Conservation (phyloP, 2,329 filamentous ascomycete species). For the Aspergillus hiratsukae region DNA sequence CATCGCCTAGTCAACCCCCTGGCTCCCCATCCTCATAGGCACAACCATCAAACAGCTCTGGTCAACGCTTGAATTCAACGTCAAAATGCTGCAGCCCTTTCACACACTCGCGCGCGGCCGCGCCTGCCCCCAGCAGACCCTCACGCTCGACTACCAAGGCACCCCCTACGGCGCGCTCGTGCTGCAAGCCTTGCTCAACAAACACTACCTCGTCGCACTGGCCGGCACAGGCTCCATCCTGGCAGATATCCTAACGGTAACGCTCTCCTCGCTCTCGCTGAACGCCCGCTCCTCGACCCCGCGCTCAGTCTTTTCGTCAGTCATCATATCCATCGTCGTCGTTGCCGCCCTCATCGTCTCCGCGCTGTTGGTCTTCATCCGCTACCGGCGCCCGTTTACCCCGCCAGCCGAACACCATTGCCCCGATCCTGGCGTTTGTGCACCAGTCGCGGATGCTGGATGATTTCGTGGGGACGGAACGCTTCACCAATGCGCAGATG, state of each 20-base stretch:
- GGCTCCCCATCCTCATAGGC: constrained; percentile 43
- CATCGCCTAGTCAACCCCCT: constrained; percentile 40
- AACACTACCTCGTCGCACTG: constrained; percentile 43
- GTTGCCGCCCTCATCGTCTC: constrained; percentile 61
- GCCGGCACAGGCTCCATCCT: constrained; percentile 44
- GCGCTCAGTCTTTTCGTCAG: constrained; percentile 62
- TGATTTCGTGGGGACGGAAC: constrained; percentile 67
- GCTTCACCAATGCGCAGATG: constrained; percentile 59
- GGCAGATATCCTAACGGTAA: constrained; percentile 46
- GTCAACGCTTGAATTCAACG: constrained; percentile 44
- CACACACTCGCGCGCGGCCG: constrained; percentile 43
- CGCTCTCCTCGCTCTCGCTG: constrained; percentile 44
- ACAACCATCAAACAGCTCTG: constrained; percentile 45
- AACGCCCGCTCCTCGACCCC: constrained; percentile 40
- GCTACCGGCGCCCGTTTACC: constrained; percentile 67
- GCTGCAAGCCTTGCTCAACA: constrained; percentile 40
- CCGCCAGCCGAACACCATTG: constrained; percentile 73
- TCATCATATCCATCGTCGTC: constrained; percentile 59
- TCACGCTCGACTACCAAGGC: constrained; percentile 48
- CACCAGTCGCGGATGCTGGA: constrained; percentile 77
- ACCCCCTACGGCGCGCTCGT: constrained; percentile 44
- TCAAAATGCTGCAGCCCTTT: constrained; percentile 48
- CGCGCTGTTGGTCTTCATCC: constrained; percentile 56
- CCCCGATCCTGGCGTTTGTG: constrained; percentile 70
- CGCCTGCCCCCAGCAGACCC: constrained; percentile 41